Evolutionary conservation across 352 stramenopile species (phyloP).

Genomic region (Pythium folliculosum): DNA sequence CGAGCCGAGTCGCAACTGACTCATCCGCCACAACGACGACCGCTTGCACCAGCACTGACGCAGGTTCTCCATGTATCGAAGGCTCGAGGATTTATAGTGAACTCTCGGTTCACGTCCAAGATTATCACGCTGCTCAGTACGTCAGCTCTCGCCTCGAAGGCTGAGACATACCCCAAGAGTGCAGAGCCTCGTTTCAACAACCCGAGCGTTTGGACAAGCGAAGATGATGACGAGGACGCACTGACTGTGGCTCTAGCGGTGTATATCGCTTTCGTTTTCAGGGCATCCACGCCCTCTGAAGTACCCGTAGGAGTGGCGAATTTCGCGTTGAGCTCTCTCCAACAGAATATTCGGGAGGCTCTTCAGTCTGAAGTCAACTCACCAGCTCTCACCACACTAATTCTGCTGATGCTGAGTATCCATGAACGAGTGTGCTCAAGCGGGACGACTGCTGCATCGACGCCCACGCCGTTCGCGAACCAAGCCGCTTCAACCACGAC

Average conservation of each 20-base stretch:
- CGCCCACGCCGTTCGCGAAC: background rate
- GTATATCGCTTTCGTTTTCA: constrained; percentile 61
- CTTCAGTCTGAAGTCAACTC: constrained; percentile 44
- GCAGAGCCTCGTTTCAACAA: constrained; percentile 3
- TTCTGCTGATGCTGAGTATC: constrained; percentile 15
- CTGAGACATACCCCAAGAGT: background rate
- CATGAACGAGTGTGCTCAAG: constrained; percentile 30
- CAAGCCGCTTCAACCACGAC: background rate
- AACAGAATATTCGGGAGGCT: constrained; percentile 44
- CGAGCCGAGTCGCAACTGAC: constrained; percentile 30
- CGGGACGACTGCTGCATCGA: too few relatives aligned
- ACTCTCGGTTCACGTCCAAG: constrained; percentile 60
- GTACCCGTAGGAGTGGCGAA: background rate
- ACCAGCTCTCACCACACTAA: constrained; percentile 23
- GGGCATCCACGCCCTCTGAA: constrained; percentile 1
- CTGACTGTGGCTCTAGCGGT: constrained; percentile 48
- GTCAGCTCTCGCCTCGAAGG: constrained; percentile 18
- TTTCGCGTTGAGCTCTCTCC: constrained; percentile 13
- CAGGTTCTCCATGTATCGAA: constrained; percentile 61
- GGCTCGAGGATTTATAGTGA: constrained; percentile 42
- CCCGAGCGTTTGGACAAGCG: background rate
- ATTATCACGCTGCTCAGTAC: constrained; percentile 42
- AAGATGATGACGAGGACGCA: constrained; percentile 29
- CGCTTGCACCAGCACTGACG: constrained; percentile 43
- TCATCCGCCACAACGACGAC: constrained; percentile 5